phyloP scores from a whole-genome alignment of 441 rosid species.

The Breynia disticha region DNA sequence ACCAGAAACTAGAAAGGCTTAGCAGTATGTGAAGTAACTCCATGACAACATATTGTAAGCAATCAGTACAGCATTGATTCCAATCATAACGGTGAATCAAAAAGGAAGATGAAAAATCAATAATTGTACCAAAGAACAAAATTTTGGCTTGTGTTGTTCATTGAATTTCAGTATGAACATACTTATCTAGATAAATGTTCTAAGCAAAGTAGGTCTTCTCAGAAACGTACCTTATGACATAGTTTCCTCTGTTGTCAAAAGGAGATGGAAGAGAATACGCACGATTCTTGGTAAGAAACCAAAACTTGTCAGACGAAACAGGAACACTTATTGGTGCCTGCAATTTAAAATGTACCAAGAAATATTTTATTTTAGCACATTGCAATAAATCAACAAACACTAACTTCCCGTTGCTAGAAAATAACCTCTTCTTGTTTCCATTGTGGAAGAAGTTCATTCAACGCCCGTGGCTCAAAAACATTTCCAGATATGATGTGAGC shows the following conservation, averaged over 20 bases:
- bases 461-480: slow-evolving; percentile 84
- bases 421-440: slow-evolving; percentile 84
- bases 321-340: slow-evolving; percentile 78
- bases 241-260: slow-evolving; percentile 81
- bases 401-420: background rate
- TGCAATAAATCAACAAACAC: background rate
- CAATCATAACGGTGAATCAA: slow-evolving; percentile 1
- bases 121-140: background rate
- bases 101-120: slow-evolving; percentile 2
- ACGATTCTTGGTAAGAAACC: slow-evolving; percentile 64
- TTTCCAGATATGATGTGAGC: slow-evolving; percentile 86
- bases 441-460: slow-evolving; percentile 83
- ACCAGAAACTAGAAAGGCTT: background rate
- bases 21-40: background rate
- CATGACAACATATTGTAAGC: background rate
- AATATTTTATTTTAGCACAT: background rate
- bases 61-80: background rate
- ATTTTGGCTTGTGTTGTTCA: background rate
- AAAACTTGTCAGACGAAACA: slow-evolving; percentile 83
- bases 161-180: background rate
- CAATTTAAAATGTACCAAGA: slow-evolving; percentile 12
- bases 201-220: background rate
- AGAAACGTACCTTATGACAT: slow-evolving; percentile 62
- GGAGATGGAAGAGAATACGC: slow-evolving; percentile 85
- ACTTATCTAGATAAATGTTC: slow-evolving; percentile 3